Evolutionary conservation across 768 basidiomycete species (phyloP), one percentile per base, ranked within the genome.

Genomic region (Lactifluus volemus): DNA sequence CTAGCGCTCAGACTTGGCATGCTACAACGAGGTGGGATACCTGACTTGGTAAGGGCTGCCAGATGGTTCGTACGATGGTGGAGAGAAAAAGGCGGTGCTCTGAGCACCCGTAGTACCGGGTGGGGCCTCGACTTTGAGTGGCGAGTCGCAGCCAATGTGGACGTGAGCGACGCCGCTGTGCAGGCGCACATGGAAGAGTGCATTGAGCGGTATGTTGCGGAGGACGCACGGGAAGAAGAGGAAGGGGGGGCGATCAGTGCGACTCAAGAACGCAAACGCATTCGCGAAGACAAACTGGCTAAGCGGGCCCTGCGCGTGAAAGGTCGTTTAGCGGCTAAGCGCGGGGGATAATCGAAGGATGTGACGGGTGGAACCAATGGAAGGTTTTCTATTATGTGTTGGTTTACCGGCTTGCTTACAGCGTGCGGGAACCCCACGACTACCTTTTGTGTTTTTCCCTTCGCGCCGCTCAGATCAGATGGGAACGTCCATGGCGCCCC

Each of bases 81-180:
- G 86, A 84, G 96, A 45, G 82, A 82, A 51, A 81, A 87, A 66
- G 89, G 88, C 55, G 79, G 84, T 6, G 74, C 61, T 2, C 25
- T 39, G n/a, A 54, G 55, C 19, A 51, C 53, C 45, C 68, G 69
- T 48, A 74, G 73, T n/a, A 82, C 80, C 53, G 89, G 88, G 2
- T 92, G 89, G 89, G 89, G 89, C 54, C 90, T 92, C 68, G 89
- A 92, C 72, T 82, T 92, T 61, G 85, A 91, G 71, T 89, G 88
- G 89, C 55, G 54, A 58, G 2, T 25, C 2, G 25, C 1, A 25
- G 53, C 59, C 19, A 58, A 64, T 55, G 59, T 57, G 53, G 60
- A 66, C 55, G 67, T 49, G 50, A 59, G 58, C n/a, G 70, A 67
- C 51, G 65, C 60, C 25, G 59, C 75, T 38, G 73, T 88, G 3